These are phyloP conservation scores for Phytophthora europaea DNA, from an alignment of 352 stramenopile species.

Conservation along the genomic window DNA sequence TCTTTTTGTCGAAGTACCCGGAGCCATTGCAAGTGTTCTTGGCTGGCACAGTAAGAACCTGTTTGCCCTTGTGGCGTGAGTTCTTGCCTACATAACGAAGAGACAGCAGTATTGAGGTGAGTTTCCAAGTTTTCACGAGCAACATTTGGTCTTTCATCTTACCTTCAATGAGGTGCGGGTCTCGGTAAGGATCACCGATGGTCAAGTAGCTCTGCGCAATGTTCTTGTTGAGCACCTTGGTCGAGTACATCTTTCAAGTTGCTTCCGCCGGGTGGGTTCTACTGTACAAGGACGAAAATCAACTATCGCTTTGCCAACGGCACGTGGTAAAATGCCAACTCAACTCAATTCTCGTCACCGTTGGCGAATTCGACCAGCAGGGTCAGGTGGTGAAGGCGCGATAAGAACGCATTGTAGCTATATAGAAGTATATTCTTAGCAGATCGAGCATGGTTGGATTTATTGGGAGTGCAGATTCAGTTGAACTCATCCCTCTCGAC, in stretches of 20 bases:
- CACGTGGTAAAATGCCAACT: constrained; percentile 11
- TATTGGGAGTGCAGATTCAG: constrained; percentile 1
- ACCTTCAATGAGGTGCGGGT: constrained; percentile 79
- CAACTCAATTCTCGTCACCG: neutral
- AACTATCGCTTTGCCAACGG: constrained; percentile 19
- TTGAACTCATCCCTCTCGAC: neutral
- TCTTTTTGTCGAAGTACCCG: constrained; percentile 90
- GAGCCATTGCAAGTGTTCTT: constrained; percentile 86
- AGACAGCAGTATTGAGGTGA: neutral
- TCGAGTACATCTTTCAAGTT: constrained; percentile 69
- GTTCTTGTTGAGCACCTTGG: constrained; percentile 88
- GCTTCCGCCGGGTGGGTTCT: constrained; percentile 2
- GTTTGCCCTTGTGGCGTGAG: constrained; percentile 79
- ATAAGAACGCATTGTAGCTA: constrained; percentile 22
- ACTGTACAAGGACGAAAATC: constrained; percentile 12
- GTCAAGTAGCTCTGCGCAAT: constrained; percentile 83
- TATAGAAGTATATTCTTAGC: constrained; percentile 25
- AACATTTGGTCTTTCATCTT: neutral
- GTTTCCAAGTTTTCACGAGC: neutral
- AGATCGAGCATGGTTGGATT: neutral
- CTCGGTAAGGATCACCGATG: constrained; percentile 80
- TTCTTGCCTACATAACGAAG: constrained; percentile 55
- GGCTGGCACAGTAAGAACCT: constrained; percentile 72
- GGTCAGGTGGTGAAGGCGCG: constrained; percentile 22
- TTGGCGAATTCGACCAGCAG: neutral